These are phyloP conservation scores for Penicillium nucicola DNA, from an alignment of 495 filamentous ascomycete species.

Conservation along the genomic window DNA sequence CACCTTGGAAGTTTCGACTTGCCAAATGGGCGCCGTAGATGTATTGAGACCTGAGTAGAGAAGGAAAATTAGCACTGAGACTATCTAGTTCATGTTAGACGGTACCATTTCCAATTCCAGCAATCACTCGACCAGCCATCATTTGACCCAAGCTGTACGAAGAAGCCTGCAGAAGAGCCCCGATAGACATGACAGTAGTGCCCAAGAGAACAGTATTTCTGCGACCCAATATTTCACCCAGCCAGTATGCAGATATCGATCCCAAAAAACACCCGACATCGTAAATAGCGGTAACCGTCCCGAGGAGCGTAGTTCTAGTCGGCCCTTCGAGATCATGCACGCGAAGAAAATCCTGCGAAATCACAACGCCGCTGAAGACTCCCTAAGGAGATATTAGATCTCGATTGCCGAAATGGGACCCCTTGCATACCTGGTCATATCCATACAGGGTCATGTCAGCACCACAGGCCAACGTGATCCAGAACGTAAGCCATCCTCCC, in stretches of 20 bases:
- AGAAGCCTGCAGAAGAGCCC: conserved; percentile 48
- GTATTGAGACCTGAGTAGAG: neutral
- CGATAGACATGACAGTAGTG: conserved; percentile 50
- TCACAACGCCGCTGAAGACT: conserved; percentile 16
- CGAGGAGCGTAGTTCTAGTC: conserved; percentile 15
- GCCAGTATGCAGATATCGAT: conserved; percentile 36
- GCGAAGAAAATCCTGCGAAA: conserved; percentile 13
- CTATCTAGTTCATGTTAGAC: conserved; percentile 24
- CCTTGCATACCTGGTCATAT: conserved; percentile 11
- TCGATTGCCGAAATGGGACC: neutral
- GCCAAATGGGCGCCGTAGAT: conserved; percentile 33
- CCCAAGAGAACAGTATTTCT: conserved; percentile 47
- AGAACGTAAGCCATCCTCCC: conserved; percentile 20
- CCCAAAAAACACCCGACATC: conserved; percentile 49
- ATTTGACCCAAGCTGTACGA: conserved; percentile 42
- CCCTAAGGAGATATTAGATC: neutral
- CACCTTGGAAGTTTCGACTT: conserved; percentile 49
- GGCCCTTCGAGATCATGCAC: conserved; percentile 29
- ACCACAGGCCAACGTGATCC: conserved; percentile 16
- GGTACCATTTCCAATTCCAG: conserved; percentile 41
- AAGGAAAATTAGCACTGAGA: neutral
- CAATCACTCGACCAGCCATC: conserved; percentile 38
- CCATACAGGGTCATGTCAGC: conserved; percentile 17
- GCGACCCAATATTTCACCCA: conserved; percentile 48
- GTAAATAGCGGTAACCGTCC: conserved; percentile 19